Percentiles rank a stretch among this genome's conserved stretches.
Conservation (phyloP, 352 stramenopile genomes). For the Phytopythium delawarense region DNA sequence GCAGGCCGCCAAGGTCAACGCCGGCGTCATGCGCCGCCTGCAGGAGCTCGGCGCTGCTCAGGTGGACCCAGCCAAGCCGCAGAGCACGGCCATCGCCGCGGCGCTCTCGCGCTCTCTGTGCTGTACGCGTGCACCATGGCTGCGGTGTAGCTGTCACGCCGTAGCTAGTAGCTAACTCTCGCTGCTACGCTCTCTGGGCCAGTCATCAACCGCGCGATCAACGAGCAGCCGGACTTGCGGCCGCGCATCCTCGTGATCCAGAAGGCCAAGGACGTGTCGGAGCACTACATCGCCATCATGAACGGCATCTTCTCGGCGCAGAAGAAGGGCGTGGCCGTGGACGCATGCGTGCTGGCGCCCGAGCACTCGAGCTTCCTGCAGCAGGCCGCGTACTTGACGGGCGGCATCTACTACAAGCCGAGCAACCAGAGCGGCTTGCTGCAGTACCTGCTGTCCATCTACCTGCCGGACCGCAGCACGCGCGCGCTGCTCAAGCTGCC, state of each 20-base stretch:
- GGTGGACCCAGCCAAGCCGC: constrained; percentile 47
- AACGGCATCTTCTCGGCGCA: constrained; percentile 89
- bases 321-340: constrained; percentile 81
- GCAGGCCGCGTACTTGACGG: constrained; percentile 82
- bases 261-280: constrained; percentile 77
- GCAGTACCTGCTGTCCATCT: constrained; percentile 87
- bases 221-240: constrained; percentile 65
- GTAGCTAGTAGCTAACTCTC: neutral
- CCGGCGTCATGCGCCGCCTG: constrained; percentile 64
- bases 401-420: constrained; percentile 86
- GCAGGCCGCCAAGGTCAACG: constrained; percentile 70
- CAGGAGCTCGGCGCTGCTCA: constrained; percentile 45
- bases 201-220: constrained; percentile 87
- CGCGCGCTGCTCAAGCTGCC: constrained; percentile 80
- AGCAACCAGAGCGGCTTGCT: constrained; percentile 61
- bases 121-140: constrained; percentile 57
- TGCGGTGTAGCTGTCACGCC: neutral
- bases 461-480: constrained; percentile 74
- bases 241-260: constrained; percentile 84
- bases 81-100: constrained; percentile 66
- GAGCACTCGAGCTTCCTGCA: constrained; percentile 88
- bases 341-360: constrained; percentile 67
- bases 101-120: constrained; percentile 76
- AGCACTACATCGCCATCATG: constrained; percentile 90
- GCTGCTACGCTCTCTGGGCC: neutral